Evolutionary conservation across 2,329 filamentous ascomycete species (phyloP).

Genomic region (Lachnellula subtilissima): DNA sequence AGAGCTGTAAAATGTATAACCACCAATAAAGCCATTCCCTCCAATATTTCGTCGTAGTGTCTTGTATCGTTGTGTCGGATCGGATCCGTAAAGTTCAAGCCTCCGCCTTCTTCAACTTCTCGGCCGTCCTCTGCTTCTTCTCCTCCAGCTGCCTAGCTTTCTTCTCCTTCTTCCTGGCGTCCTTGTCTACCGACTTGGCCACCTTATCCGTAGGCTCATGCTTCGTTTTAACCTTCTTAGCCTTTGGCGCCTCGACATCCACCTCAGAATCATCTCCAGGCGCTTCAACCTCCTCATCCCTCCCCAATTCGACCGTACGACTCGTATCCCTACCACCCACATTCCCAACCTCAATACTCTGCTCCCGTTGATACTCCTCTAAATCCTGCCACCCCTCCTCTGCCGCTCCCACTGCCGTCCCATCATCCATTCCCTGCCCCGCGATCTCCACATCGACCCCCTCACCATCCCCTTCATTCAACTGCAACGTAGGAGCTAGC

Average conservation of each 20-base stretch:
- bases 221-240: conserved; percentile 24
- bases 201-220: conserved; percentile 40
- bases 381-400: conserved; percentile 33
- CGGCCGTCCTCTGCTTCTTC: conserved; percentile 58
- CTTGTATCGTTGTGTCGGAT: neutral
- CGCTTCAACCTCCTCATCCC: conserved; percentile 36
- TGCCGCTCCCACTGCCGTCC: conserved; percentile 19
- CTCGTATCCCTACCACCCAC: conserved; percentile 13
- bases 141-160: conserved; percentile 44
- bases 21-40: neutral
- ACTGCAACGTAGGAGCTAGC: conserved; percentile 38
- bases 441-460: conserved; percentile 4
- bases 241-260: conserved; percentile 24
- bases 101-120: conserved; percentile 38
- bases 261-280: conserved; percentile 19
- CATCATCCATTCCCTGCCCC: conserved; percentile 24
- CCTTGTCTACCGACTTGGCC: conserved; percentile 45
- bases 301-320: conserved; percentile 38
- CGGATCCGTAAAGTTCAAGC: conserved; percentile 9
- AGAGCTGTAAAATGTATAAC: conserved; percentile 55
- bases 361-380: conserved; percentile 33
- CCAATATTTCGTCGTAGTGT: neutral
- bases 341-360: conserved; percentile 28
- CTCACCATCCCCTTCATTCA: conserved; percentile 27
- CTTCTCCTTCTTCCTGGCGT: conserved; percentile 38